Conservation (phyloP, 1,284 basidiomycete species). For the Exsudoporus floridanus region DNA sequence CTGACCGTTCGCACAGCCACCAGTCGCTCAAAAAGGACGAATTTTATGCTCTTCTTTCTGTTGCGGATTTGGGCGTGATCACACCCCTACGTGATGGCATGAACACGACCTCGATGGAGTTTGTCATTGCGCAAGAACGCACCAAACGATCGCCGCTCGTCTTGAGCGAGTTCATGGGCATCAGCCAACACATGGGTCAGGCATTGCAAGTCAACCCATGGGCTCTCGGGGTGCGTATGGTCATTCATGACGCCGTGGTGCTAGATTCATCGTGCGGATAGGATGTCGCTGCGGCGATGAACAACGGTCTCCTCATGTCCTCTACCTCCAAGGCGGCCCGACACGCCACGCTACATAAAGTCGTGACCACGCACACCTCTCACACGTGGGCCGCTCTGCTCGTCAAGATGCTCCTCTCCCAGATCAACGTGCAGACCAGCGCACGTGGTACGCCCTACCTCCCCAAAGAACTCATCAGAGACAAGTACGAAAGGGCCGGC, state of each 20-base stretch:
- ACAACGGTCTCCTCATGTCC: constrained; percentile 83
- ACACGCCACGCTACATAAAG: constrained; percentile 79
- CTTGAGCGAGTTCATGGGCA: constrained; percentile 97
- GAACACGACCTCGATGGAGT: constrained; percentile 99
- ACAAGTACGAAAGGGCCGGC: constrained; percentile 68
- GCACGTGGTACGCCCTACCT: constrained; percentile 88
- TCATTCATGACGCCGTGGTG: too few species aligned
- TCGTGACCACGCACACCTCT: constrained; percentile 92
- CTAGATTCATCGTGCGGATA: constrained; percentile 37
- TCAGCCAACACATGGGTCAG: constrained; percentile 82
- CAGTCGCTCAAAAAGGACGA: constrained; percentile 97
- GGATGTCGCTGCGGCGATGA: constrained; percentile 94
- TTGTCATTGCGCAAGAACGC: constrained; percentile 88
- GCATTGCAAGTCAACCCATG: constrained; percentile 87
- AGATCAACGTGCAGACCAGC: constrained; percentile 79
- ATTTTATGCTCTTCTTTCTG: constrained; percentile 95
- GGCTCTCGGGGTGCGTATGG: constrained; percentile 71
- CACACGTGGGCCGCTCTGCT: constrained; percentile 95
- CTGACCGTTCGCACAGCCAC: constrained; percentile 72
- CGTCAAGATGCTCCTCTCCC: constrained; percentile 84
- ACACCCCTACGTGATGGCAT: constrained; percentile 96
- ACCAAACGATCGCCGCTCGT: constrained; percentile 85
- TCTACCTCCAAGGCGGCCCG: constrained; percentile 73
- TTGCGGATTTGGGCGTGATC: constrained; percentile 94
- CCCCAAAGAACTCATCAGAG: constrained; percentile 61